Conservation (phyloP, 768 basidiomycete species). For the Leccinum rimulosum region DNA sequence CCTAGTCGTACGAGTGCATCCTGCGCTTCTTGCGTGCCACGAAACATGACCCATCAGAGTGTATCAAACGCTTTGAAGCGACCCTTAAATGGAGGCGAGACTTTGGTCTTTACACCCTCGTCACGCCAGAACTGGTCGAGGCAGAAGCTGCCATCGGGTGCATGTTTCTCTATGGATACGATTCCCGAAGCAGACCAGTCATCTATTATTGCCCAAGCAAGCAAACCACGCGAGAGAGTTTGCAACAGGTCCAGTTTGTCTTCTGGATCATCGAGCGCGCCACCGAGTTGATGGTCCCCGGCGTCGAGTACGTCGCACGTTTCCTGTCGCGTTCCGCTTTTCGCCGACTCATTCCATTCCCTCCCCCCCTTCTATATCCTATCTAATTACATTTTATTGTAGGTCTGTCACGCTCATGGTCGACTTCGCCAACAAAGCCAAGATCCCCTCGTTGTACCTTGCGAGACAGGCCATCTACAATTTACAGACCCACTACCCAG, state of each 20-base stretch:
- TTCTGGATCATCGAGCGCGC: constrained; percentile 78
- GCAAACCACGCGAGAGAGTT: constrained; percentile 74
- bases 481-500: constrained; percentile 28
- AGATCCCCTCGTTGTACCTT: constrained; percentile 45
- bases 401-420: constrained; percentile 51
- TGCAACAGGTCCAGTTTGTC: constrained; percentile 66
- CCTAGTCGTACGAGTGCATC: constrained; percentile 64
- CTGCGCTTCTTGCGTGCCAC: constrained; percentile 74
- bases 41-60: constrained; percentile 60
- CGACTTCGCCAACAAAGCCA: constrained; percentile 72
- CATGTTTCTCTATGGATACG: constrained; percentile 77
- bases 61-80: constrained; percentile 64
- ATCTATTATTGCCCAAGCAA: constrained; percentile 66
- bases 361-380: too few relatives aligned
- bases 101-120: constrained; percentile 63
- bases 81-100: constrained; percentile 81
- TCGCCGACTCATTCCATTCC: neutral
- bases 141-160: constrained; percentile 85
- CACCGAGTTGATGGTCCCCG: constrained; percentile 75
- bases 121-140: constrained; percentile 64
- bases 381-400: neutral
- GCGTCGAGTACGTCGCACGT: constrained; percentile 64
- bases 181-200: constrained; percentile 59
- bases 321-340: neutral
- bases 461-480: constrained; percentile 51